phyloP scores from a whole-genome alignment of 1,284 basidiomycete species.

The Cutaneotrichosporon curvatum region DNA sequence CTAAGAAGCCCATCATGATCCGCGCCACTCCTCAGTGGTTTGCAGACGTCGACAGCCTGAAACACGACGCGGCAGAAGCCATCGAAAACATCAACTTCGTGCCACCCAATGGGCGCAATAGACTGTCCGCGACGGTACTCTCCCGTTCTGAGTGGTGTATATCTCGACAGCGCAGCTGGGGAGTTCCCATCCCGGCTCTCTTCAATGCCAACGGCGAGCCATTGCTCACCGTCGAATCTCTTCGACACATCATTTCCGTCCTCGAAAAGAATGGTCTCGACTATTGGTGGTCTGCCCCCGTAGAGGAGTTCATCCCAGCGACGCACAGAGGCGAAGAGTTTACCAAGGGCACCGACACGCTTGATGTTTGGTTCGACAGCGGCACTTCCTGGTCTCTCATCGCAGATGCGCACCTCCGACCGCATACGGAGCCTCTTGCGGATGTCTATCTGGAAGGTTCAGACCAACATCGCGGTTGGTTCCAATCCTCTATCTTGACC shows the following conservation, averaged over 20 bases:
- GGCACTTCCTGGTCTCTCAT: slow-evolving; percentile 91
- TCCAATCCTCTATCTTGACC: slow-evolving; percentile 90
- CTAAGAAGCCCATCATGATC: slow-evolving; percentile 83
- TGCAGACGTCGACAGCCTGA: slow-evolving; percentile 79
- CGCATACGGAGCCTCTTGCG: slow-evolving; percentile 52
- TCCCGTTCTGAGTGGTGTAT: slow-evolving; percentile 98
- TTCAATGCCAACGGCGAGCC: slow-evolving; percentile 64
- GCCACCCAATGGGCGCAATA: slow-evolving; percentile 67
- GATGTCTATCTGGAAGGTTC: slow-evolving; percentile 93
- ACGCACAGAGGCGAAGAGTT: slow-evolving; percentile 51
- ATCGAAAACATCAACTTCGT: slow-evolving; percentile 69
- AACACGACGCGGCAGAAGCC: slow-evolving; percentile 64
- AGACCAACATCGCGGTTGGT: slow-evolving; percentile 99
- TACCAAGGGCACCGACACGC: slow-evolving; percentile 81
- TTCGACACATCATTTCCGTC: slow-evolving; percentile 71
- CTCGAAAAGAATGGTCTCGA: slow-evolving; percentile 66
- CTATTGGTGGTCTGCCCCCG: slow-evolving; percentile 86
- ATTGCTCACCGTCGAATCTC: slow-evolving; percentile 60
- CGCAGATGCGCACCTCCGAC: slow-evolving; percentile 19
- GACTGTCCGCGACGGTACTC: slow-evolving; percentile 75
- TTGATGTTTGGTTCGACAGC: slow-evolving; percentile 99
- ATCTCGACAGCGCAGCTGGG: slow-evolving; percentile 95
- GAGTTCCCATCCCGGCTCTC: slow-evolving; percentile 90
- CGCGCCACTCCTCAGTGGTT: slow-evolving; percentile 99
- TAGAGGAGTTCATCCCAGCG: slow-evolving; percentile 72